A percentile compares a stretch with the other conserved stretches of the same genome.
Conservation (phyloP, 805 yeast species). For the Candida argentea region DNA sequence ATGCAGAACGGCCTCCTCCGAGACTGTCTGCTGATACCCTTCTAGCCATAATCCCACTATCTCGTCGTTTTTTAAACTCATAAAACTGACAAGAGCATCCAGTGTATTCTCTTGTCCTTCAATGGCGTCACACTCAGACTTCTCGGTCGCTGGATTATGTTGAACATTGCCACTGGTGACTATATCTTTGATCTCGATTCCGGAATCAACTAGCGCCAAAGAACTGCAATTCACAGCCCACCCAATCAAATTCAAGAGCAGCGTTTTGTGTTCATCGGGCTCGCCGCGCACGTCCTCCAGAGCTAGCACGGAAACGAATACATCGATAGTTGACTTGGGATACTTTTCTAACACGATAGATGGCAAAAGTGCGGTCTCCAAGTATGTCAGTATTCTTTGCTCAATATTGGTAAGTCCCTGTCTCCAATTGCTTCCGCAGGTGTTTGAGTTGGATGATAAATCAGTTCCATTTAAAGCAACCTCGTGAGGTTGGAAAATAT, state of each 20-base stretch:
- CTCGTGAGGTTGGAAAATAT: slow-evolving; percentile 31
- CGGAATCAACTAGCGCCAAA: slow-evolving; percentile 75
- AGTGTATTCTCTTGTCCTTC: slow-evolving; percentile 10
- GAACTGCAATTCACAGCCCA: slow-evolving; percentile 56
- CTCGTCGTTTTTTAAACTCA: slow-evolving; percentile 44
- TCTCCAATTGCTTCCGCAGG: slow-evolving; percentile 14
- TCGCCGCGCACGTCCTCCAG: slow-evolving; percentile 13
- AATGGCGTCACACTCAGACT: slow-evolving; percentile 10
- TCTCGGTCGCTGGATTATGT: slow-evolving; percentile 6
- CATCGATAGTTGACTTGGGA: slow-evolving; percentile 83
- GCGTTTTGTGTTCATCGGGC: slow-evolving; percentile 11
- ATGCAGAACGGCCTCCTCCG: slow-evolving; percentile 11
- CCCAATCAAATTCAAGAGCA: slow-evolving; percentile 30
- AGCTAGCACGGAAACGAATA: slow-evolving; percentile 62
- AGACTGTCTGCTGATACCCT: slow-evolving; percentile 17
- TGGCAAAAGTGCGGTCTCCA: slow-evolving; percentile 42
- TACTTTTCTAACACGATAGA: slow-evolving; percentile 57
- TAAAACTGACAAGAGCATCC: slow-evolving; percentile 38
- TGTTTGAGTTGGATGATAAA: slow-evolving; percentile 5
- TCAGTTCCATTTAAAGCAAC: slow-evolving; percentile 15
- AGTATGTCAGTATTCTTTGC: slow-evolving; percentile 40
- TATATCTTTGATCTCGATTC: slow-evolving; percentile 68
- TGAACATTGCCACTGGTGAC: slow-evolving; percentile 55
- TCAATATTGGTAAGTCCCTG: slow-evolving; percentile 28
- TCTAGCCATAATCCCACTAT: slow-evolving; percentile 51